Evolutionary conservation across 139 green algal genomes (phyloP).

Genomic region (Chlamydomonas sp.): DNA sequence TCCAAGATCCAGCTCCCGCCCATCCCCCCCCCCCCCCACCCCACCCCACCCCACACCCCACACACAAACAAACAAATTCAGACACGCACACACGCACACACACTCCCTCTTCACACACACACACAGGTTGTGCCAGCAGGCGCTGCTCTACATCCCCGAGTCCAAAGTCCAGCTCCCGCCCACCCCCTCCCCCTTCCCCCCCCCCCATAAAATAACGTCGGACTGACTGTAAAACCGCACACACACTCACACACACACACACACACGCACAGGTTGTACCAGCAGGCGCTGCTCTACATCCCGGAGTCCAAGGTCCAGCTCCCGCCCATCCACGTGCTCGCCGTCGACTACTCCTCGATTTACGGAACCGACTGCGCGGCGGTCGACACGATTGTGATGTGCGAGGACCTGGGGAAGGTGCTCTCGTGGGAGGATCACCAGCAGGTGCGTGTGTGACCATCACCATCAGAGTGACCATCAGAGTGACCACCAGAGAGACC

Average conservation of each 20-base stretch:
- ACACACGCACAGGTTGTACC: background rate
- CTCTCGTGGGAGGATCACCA: slow-evolving; percentile 42
- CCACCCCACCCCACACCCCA: background rate
- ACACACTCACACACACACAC: background rate
- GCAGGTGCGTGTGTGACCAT: slow-evolving; percentile 18
- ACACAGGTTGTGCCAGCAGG: background rate
- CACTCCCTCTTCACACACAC: background rate
- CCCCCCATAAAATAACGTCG: background rate
- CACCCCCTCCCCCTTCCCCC: slow-evolving; percentile 15
- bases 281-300: slow-evolving; percentile 33
- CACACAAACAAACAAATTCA: background rate
- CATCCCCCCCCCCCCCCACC: slow-evolving; percentile 27
- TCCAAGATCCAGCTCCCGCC: slow-evolving; percentile 23
- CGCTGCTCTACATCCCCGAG: slow-evolving; percentile 43
- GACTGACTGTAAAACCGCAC: too few relatives aligned
- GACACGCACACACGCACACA: background rate
- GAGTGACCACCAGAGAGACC: too few relatives aligned
- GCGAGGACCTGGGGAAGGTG: slow-evolving; percentile 25
- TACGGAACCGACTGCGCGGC: slow-evolving; percentile 48
- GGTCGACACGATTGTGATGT: slow-evolving; percentile 43
- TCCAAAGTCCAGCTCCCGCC: slow-evolving; percentile 23
- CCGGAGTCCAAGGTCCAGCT: slow-evolving; percentile 26
- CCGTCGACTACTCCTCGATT: slow-evolving; percentile 44
- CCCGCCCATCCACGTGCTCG: slow-evolving; percentile 38
- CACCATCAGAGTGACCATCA: too few relatives aligned